Conservation (phyloP, 2,329 filamentous ascomycete genomes). For the Colletotrichum sp. region DNA sequence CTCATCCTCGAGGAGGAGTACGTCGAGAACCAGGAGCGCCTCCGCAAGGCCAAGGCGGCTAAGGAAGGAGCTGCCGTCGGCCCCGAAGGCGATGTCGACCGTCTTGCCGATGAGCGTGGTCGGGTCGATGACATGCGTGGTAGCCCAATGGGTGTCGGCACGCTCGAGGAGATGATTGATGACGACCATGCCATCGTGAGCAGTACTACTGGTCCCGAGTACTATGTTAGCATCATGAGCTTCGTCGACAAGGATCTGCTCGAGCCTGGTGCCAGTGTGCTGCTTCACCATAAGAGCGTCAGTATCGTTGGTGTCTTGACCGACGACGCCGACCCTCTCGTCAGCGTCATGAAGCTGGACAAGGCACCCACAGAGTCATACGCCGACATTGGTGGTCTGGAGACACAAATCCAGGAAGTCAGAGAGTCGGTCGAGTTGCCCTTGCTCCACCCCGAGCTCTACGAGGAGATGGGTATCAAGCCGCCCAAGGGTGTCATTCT, state of each 20-base stretch:
- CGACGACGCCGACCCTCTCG: constrained; percentile 92
- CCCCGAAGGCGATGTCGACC: constrained; percentile 75
- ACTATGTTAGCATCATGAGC: constrained; percentile 99
- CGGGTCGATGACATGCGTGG: constrained; percentile 98
- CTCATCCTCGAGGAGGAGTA: constrained; percentile 97
- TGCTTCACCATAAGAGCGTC: constrained; percentile 96
- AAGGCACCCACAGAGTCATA: constrained; percentile 99
- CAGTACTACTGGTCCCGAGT: constrained; percentile 95
- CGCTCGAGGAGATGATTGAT: constrained; percentile 97
- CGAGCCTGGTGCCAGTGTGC: constrained; percentile 92
- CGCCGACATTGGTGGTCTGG: constrained; percentile 95
- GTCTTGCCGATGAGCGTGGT: constrained; percentile 92
- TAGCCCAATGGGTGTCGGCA: constrained; percentile 97
- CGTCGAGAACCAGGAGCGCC: constrained; percentile 96
- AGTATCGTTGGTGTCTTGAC: constrained; percentile 97
- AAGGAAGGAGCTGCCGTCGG: constrained; percentile 74
- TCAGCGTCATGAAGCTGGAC: constrained; percentile 99
- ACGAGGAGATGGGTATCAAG: constrained; percentile 99
- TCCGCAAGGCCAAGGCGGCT: constrained; percentile 88
- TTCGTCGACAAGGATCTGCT: constrained; percentile 99
- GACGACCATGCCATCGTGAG: constrained; percentile 99
- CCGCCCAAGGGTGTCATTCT: constrained; percentile 99
- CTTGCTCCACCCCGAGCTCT: constrained; percentile 92
- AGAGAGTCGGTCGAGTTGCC: constrained; percentile 96
- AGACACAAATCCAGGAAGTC: constrained; percentile 96